Evolutionary conservation across 192 early-diverging fungal genomes (phyloP).

Genomic region (Entomortierella parvispora): DNA sequence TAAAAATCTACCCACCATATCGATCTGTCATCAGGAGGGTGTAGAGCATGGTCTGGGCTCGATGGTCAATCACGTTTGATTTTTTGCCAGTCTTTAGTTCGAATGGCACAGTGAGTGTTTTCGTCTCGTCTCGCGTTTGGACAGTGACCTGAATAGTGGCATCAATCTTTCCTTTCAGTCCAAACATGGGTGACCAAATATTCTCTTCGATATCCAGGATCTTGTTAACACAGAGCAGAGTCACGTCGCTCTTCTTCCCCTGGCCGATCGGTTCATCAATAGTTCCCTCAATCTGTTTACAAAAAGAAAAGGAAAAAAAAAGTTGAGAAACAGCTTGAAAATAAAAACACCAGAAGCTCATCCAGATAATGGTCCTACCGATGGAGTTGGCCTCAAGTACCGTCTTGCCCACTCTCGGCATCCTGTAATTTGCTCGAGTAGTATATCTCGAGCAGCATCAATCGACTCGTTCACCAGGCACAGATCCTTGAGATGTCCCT

Average conservation of each 20-base stretch:
- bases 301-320: not conserved
- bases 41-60: slow-evolving; percentile 89
- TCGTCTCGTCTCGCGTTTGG: not conserved
- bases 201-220: slow-evolving; percentile 91
- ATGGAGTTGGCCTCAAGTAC: slow-evolving; percentile 33
- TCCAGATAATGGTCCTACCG: slow-evolving; percentile 7
- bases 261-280: not conserved
- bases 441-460: slow-evolving; percentile 53
- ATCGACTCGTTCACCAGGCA: slow-evolving; percentile 77
- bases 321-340: not conserved
- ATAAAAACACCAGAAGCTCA: not conserved
- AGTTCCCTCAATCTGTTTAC: slow-evolving; percentile 15
- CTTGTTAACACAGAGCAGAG: slow-evolving; percentile 66
- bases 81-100: slow-evolving; percentile 87
- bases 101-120: slow-evolving; percentile 76
- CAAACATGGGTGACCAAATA: slow-evolving; percentile 92
- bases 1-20: slow-evolving; percentile 64
- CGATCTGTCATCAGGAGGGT: slow-evolving; percentile 86
- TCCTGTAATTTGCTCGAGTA: slow-evolving; percentile 63
- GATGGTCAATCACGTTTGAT: slow-evolving; percentile 69
- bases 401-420: slow-evolving; percentile 61
- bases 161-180: slow-evolving; percentile 94
- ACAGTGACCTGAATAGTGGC: slow-evolving; percentile 65
- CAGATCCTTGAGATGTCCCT: slow-evolving; percentile 68
- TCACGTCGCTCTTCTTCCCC: not conserved